A percentile compares a stretch with the other conserved stretches of the same genome.
Conservation (phyloP, 2,329 filamentous ascomycete genomes). For the Monilinia fructicola region DNA sequence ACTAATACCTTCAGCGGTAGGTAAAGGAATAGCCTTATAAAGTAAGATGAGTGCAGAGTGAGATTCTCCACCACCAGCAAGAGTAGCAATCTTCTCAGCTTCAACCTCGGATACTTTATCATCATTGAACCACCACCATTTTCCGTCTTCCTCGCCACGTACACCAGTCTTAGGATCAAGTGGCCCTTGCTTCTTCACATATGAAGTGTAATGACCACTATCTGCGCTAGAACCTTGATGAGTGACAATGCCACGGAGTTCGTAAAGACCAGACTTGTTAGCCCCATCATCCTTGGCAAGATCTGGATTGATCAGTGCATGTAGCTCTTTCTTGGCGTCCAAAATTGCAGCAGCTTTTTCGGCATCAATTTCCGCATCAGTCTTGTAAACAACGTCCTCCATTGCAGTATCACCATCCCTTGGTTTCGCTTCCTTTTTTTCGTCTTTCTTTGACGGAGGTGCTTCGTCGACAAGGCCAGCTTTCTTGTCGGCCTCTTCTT, state of each 20-base stretch:
- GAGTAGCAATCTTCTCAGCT: conserved; percentile 82
- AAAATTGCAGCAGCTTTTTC: conserved; percentile 76
- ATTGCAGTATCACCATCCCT: conserved; percentile 72
- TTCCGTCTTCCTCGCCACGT: conserved; percentile 78
- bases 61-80: conserved; percentile 85
- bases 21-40: conserved; percentile 72
- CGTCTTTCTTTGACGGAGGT: conserved; percentile 48
- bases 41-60: conserved; percentile 80
- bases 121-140: conserved; percentile 99
- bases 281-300: conserved; percentile 75
- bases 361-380: conserved; percentile 86
- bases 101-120: conserved; percentile 94
- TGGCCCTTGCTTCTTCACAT: conserved; percentile 84
- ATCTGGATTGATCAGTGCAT: conserved; percentile 71
- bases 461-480: conserved; percentile 48
- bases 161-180: conserved; percentile 76
- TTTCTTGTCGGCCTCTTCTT: conserved; percentile 50
- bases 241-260: conserved; percentile 89
- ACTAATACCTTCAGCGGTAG: conserved; percentile 51
- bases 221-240: conserved; percentile 96
- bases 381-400: conserved; percentile 68
- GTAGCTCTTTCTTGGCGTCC: conserved; percentile 83
- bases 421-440: conserved; percentile 43
- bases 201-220: conserved; percentile 96
- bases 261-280: conserved; percentile 93